Conservation (phyloP, 2,329 filamentous ascomycete species). For the Mycocentrospora acerina region DNA sequence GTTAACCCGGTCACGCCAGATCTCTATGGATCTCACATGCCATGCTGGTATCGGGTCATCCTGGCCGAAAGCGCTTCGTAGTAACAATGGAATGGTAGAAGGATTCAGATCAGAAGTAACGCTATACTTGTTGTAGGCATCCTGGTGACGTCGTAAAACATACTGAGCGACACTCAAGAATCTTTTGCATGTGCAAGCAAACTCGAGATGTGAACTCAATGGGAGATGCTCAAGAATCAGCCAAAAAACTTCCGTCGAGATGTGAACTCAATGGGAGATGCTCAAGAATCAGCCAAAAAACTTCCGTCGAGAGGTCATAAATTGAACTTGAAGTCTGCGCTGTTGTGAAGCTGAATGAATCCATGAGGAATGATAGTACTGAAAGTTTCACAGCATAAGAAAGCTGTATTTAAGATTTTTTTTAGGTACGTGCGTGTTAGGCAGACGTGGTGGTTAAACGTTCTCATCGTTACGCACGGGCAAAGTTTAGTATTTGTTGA, state of each 20-base stretch:
- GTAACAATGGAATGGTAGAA: constrained; percentile 8
- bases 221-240: constrained; percentile 8
- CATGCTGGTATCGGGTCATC: constrained; percentile 12
- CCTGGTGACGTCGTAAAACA: constrained; percentile 11
- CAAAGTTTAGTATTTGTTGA: no score
- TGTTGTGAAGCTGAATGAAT: no score
- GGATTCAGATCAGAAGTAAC: constrained; percentile 13
- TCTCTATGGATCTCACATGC: constrained; percentile 14
- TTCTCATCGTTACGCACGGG: no score
- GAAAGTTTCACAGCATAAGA: no score
- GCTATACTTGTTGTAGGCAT: constrained; percentile 11
- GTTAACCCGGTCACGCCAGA: constrained; percentile 12
- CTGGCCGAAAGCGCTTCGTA: constrained; percentile 11
- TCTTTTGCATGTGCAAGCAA: constrained; percentile 13
- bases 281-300: constrained; percentile 5
- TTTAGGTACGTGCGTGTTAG: no score
- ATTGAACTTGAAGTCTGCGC: no score
- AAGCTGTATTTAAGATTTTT: no score
- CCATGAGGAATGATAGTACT: no score
- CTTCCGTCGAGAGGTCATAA: no score
- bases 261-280: constrained; percentile 11
- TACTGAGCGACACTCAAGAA: constrained; percentile 3
- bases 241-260: no score
- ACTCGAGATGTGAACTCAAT: constrained; percentile 10
- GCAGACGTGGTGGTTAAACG: no score